phyloP scores from a whole-genome alignment of 2,329 filamentous ascomycete genomes.

The Pestalotiopsis sp. region DNA sequence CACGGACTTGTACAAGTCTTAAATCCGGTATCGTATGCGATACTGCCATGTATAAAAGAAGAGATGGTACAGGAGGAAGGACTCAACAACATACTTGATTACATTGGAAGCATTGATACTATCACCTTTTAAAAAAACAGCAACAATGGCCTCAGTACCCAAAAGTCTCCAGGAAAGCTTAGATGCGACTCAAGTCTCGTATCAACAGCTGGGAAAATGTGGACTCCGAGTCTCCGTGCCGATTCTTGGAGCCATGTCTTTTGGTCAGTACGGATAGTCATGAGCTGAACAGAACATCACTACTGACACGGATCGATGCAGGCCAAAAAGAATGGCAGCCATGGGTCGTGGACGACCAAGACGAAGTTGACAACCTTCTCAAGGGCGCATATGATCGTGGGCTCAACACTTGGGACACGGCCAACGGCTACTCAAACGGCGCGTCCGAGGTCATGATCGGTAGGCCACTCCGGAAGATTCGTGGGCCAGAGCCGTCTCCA shows the following conservation, averaged over 20 bases:
- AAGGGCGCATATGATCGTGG: conserved; percentile 17
- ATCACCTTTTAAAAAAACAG: neutral
- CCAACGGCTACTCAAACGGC: conserved; percentile 64
- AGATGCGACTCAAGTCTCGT: conserved; percentile 9
- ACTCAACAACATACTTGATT: neutral
- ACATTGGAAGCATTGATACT: neutral
- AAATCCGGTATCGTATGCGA: too few species aligned
- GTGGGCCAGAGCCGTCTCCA: neutral
- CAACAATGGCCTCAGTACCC: neutral
- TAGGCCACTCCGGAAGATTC: neutral
- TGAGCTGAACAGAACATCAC: neutral
- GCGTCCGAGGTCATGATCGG: conserved; percentile 63
- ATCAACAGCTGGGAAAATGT: conserved; percentile 12
- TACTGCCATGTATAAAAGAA: too few species aligned
- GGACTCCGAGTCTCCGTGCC: conserved; percentile 15
- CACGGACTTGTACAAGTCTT: too few species aligned
- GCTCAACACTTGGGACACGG: conserved; percentile 15
- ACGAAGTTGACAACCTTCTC: conserved; percentile 13
- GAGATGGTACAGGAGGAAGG: too few species aligned
- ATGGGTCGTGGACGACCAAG: conserved; percentile 13
- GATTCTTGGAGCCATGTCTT: conserved; percentile 12
- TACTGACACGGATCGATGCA: neutral
- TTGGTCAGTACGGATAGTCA: conserved; percentile 3
- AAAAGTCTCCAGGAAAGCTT: conserved; percentile 1
- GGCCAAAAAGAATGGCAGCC: conserved; percentile 6